phyloP scores from a whole-genome alignment of 2,329 filamentous ascomycete species.

The Epichloe coenophiala region DNA sequence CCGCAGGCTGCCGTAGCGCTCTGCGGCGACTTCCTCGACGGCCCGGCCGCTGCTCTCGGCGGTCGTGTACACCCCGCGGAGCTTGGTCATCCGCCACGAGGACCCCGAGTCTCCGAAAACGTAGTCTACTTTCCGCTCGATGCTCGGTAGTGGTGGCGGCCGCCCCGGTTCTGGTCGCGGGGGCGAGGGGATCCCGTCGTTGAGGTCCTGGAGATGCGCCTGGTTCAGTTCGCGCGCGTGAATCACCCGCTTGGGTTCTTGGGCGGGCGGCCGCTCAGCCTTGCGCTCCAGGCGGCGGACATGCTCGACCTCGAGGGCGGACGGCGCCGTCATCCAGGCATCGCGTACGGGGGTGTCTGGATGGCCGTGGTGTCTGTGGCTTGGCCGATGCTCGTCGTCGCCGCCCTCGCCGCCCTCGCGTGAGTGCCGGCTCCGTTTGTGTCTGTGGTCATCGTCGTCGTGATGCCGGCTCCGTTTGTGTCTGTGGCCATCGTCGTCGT shows the following conservation, averaged over 20 bases:
- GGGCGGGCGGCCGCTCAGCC: constrained; percentile 34
- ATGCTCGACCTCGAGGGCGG: constrained; percentile 73
- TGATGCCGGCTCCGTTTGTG: constrained; percentile 9
- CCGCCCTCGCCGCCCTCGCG: constrained; percentile 30
- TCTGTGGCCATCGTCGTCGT: no score
- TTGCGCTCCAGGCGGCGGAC: constrained; percentile 46
- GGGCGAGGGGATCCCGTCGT: constrained; percentile 24
- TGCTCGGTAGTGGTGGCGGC: constrained; percentile 17
- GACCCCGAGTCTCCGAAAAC: constrained; percentile 82
- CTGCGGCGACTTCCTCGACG: constrained; percentile 70
- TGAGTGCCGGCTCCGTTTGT: constrained; percentile 46
- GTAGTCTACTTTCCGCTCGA: constrained; percentile 53
- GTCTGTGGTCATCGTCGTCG: constrained; percentile 33
- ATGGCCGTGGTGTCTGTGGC: constrained; percentile 12
- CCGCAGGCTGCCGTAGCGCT: constrained; percentile 67
- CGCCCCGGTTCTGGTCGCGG: not conserved
- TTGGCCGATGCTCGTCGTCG: constrained; percentile 29
- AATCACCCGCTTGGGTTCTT: constrained; percentile 56
- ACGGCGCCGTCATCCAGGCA: constrained; percentile 88
- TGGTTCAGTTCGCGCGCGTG: constrained; percentile 72
- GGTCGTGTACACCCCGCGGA: constrained; percentile 70
- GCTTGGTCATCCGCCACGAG: constrained; percentile 91
- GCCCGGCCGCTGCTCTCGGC: constrained; percentile 60
- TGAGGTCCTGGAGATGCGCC: constrained; percentile 40
- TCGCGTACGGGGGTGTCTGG: constrained; percentile 54